Evolutionary conservation across 2,329 filamentous ascomycete genomes (phyloP).

Genomic region (Ophiostoma quercus): DNA sequence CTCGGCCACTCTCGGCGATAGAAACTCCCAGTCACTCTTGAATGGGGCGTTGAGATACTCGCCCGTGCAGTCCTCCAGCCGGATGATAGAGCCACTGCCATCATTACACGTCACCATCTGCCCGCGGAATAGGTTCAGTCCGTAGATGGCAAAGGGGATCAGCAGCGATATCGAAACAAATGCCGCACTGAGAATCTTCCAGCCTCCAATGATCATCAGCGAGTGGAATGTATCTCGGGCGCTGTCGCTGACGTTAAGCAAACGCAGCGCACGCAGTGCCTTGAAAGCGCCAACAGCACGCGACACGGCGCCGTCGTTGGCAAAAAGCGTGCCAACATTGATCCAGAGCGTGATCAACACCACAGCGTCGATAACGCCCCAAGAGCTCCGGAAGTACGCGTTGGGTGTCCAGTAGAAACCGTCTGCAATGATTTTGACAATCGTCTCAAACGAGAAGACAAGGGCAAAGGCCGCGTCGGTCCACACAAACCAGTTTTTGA

Average conservation of each 20-base stretch:
- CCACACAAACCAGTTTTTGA: slow-evolving; percentile 89
- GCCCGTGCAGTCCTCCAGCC: slow-evolving; percentile 71
- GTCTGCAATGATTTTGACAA: slow-evolving; percentile 91
- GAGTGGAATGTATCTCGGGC: slow-evolving; percentile 95
- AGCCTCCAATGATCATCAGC: slow-evolving; percentile 85
- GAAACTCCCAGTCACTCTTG: slow-evolving; percentile 66
- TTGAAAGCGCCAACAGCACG: slow-evolving; percentile 95
- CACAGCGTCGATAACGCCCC: slow-evolving; percentile 91
- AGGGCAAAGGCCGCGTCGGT: slow-evolving; percentile 84
- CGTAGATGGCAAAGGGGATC: slow-evolving; percentile 95
- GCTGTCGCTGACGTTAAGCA: slow-evolving; percentile 94
- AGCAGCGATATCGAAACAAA: slow-evolving; percentile 91
- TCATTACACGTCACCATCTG: slow-evolving; percentile 79
- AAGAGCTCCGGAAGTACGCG: slow-evolving; percentile 91
- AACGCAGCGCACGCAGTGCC: slow-evolving; percentile 79
- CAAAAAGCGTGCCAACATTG: slow-evolving; percentile 78
- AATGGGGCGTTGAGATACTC: slow-evolving; percentile 75
- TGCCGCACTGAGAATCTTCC: slow-evolving; percentile 88
- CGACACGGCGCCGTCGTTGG: slow-evolving; percentile 77
- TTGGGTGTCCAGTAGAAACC: slow-evolving; percentile 96
- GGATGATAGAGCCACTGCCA: slow-evolving; percentile 47
- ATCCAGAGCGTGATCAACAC: slow-evolving; percentile 93
- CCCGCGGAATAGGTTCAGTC: slow-evolving; percentile 85
- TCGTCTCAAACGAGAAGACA: slow-evolving; percentile 78
- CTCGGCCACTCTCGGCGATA: slow-evolving; percentile 72